These are phyloP conservation scores for Daldinia loculata DNA, from an alignment of 495 filamentous ascomycete species.

Conservation along the genomic window DNA sequence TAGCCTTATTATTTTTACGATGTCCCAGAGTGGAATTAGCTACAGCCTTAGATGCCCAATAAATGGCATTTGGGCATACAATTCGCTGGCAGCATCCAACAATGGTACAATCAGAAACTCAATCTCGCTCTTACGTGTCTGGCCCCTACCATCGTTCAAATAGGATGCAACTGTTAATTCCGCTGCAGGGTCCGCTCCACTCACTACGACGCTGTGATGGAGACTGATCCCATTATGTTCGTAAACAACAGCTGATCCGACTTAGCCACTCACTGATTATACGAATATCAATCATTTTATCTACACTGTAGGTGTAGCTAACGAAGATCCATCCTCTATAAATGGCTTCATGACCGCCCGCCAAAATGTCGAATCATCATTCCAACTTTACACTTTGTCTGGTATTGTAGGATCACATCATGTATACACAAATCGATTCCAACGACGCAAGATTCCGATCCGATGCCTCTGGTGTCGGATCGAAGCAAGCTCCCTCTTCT, in stretches of 20 bases:
- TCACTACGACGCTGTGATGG: slow-evolving; percentile 9
- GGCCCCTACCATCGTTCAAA: slow-evolving; percentile 20
- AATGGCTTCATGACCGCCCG: slow-evolving; percentile 14
- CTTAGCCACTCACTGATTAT: slow-evolving; percentile 23
- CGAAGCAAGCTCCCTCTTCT: slow-evolving; percentile 50
- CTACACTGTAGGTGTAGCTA: slow-evolving; percentile 1
- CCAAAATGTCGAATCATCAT: slow-evolving; percentile 1
- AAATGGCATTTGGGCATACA: slow-evolving; percentile 3
- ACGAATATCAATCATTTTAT: slow-evolving; percentile 3
- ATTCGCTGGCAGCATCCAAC: slow-evolving; percentile 13
- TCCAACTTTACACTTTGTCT: slow-evolving; percentile 9
- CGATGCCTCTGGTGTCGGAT: slow-evolving; percentile 29
- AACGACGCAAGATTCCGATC: slow-evolving; percentile 44
- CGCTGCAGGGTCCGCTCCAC: slow-evolving; percentile 28
- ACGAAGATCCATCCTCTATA: slow-evolving; percentile 20
- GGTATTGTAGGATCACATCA: slow-evolving; percentile 2
- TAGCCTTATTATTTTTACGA: not conserved
- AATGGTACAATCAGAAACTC: slow-evolving; percentile 13
- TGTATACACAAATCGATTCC: slow-evolving; percentile 29
- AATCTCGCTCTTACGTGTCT: slow-evolving; percentile 22
- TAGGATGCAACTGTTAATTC: slow-evolving; percentile 22
- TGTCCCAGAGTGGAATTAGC: not conserved
- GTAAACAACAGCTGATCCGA: slow-evolving; percentile 21
- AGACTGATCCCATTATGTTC: slow-evolving; percentile 22
- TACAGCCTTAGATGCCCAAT: slow-evolving; percentile 5